phyloP scores from a whole-genome alignment of 495 filamentous ascomycete species.

The Penicillium soppii region DNA sequence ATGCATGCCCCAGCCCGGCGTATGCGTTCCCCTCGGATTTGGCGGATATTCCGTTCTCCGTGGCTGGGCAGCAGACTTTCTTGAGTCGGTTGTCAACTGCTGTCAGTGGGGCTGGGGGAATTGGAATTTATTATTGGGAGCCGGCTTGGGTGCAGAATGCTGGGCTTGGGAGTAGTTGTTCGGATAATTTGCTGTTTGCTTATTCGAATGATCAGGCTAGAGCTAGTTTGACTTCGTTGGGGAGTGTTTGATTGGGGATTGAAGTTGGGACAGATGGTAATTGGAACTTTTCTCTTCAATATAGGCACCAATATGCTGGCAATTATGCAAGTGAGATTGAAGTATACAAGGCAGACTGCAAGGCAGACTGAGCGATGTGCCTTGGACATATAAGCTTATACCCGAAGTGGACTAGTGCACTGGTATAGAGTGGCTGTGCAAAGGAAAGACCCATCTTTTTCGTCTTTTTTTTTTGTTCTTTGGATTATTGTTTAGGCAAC shows the following conservation, averaged over 20 bases:
- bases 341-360: slow-evolving; percentile 9
- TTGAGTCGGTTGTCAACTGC: slow-evolving; percentile 54
- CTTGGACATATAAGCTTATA: slow-evolving; percentile 8
- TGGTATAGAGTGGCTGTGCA: slow-evolving; percentile 39
- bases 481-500: too few species aligned
- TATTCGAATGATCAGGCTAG: slow-evolving; percentile 27
- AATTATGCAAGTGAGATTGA: neutral
- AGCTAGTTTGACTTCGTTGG: slow-evolving; percentile 33
- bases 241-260: slow-evolving; percentile 26
- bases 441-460: too few species aligned
- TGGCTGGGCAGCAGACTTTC: slow-evolving; percentile 59
- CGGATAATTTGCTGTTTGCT: slow-evolving; percentile 48
- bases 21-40: slow-evolving; percentile 60
- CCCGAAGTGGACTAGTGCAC: slow-evolving; percentile 8
- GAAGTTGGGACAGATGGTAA: too few species aligned
- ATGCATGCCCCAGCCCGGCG: slow-evolving; percentile 52
- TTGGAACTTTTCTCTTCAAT: too few species aligned
- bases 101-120: slow-evolving; percentile 46
- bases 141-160: slow-evolving; percentile 68
- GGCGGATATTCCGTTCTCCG: slow-evolving; percentile 55
- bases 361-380: slow-evolving; percentile 4
- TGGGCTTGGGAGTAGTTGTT: slow-evolving; percentile 54
- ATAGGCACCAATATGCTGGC: neutral
- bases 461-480: too few species aligned
- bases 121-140: slow-evolving; percentile 71